These are phyloP conservation scores for Fusarium penzigii DNA, from an alignment of 2,329 filamentous ascomycete genomes.

Conservation along the genomic window DNA sequence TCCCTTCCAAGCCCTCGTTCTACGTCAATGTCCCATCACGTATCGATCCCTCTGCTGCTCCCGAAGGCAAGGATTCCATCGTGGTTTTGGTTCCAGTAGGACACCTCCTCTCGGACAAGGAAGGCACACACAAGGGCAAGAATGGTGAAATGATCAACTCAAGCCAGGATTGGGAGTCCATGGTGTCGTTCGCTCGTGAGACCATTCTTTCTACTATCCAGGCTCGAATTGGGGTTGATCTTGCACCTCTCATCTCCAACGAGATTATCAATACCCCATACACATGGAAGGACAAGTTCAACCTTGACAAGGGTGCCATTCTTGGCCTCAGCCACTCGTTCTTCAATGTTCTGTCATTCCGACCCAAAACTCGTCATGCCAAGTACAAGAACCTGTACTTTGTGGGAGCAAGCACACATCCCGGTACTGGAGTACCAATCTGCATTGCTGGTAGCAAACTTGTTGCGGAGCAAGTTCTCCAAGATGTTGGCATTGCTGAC, in stretches of 20 bases:
- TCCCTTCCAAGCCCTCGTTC: constrained; percentile 70
- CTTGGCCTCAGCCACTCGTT: constrained; percentile 72
- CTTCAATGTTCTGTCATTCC: constrained; percentile 70
- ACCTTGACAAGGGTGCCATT: constrained; percentile 74
- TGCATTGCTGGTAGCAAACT: constrained; percentile 69
- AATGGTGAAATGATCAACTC: not conserved
- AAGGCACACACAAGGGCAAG: constrained; percentile 14
- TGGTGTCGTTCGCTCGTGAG: constrained; percentile 59
- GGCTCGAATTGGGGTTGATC: constrained; percentile 58
- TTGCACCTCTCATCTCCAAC: constrained; percentile 50
- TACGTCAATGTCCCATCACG: constrained; percentile 76
- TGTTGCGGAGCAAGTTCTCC: constrained; percentile 45
- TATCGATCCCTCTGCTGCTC: constrained; percentile 68
- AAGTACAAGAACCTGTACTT: constrained; percentile 62
- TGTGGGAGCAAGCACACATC: constrained; percentile 74
- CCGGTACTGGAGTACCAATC: constrained; percentile 75
- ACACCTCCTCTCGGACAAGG: constrained; percentile 47
- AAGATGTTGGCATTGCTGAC: constrained; percentile 1
- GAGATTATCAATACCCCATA: constrained; percentile 67
- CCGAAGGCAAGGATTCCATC: constrained; percentile 62
- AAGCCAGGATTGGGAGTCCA: constrained; percentile 50
- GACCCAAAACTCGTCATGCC: constrained; percentile 57
- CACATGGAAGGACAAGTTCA: constrained; percentile 68
- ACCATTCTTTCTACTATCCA: constrained; percentile 63
- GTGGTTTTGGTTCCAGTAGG: constrained; percentile 74